These are phyloP conservation scores for Triglochin maritima DNA, from an alignment of 106 monocot species.

Conservation along the genomic window DNA sequence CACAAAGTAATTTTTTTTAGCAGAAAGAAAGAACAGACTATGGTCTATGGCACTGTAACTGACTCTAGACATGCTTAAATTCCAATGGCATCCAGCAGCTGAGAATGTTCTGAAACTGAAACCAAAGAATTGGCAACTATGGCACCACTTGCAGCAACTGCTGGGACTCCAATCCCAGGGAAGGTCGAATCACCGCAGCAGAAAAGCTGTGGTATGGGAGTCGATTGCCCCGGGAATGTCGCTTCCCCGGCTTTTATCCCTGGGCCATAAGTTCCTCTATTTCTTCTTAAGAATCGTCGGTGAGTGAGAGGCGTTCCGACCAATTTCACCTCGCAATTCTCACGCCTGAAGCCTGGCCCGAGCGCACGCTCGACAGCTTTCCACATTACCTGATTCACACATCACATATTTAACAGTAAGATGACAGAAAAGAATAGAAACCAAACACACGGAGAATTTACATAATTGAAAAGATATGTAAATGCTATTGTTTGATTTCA, in stretches of 20 bases:
- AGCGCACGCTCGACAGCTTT: conserved; percentile 74
- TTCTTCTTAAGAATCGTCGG: conserved; percentile 70
- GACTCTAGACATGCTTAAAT: conserved; percentile 31
- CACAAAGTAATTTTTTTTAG: not conserved
- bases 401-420: no score
- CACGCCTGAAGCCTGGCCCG: conserved; percentile 63
- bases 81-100: conserved; percentile 84
- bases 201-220: conserved; percentile 68
- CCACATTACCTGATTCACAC: conserved; percentile 69
- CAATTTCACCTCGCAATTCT: conserved; percentile 72
- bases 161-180: conserved; percentile 91
- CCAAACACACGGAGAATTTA: no score
- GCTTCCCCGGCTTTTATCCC: conserved; percentile 81
- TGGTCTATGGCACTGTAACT: not conserved
- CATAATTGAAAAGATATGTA: no score
- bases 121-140: conserved; percentile 91
- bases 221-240: conserved; percentile 83
- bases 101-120: conserved; percentile 52
- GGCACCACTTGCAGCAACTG: conserved; percentile 91
- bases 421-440: no score
- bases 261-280: conserved; percentile 89
- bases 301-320: conserved; percentile 87
- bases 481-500: no score
- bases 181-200: conserved; percentile 97
- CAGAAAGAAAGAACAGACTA: not conserved